Base-by-base conservation (phyloP, 345 rosid genomes). In the Aethionema arabicum region DNA sequence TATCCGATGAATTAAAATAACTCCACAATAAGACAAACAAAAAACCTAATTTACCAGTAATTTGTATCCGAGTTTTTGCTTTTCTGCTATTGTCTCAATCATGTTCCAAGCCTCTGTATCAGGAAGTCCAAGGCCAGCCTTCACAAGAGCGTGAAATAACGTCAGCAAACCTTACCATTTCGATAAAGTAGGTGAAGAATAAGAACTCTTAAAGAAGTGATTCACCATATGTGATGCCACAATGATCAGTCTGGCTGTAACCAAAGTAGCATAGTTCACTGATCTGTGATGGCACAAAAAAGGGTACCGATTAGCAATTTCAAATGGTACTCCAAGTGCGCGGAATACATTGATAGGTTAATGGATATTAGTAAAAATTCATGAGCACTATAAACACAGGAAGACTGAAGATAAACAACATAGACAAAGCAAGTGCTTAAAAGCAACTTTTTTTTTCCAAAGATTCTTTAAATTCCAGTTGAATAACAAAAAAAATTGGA, bases 21-120 rank as follows among this genome's bases (percentile, higher is more conserved):
- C 56, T 15, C 66, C 21, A 52, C 37, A 51, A 41, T 16, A 8
- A 67, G 54, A 66, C 43, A 29, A 54, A 72, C 41, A 59, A 39
- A 55, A 56, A 38, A 52, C 46, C 15, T 53, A 73, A 74, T 88
- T 83, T 78, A 93, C 97, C 70, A 86, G 76, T 67, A 87, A 85
- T 75, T 88, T 88, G 73, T 59, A 83, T 76, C 92, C 95, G 75
- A 90, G 81, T 59, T 87, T 78, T 74, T 95, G 88, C 73, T 81
- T 90, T 70, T 85, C 96, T 52, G 99, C 95, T 69, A 93, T 82
- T 57, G 87, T 84, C 77, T 93, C 99, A 39, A 93, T 79, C 85
- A 87, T 82, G 80, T 82, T 77, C 97, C 96, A 93, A 62, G 92
- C 85, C 73, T 93, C 97, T 61, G 78, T 76, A 78, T 93, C 99